Percentiles rank a stretch among this genome's conserved stretches.
phyloP scores from a whole-genome alignment of 805 yeast species.

The Pichia pseudocactophila region DNA sequence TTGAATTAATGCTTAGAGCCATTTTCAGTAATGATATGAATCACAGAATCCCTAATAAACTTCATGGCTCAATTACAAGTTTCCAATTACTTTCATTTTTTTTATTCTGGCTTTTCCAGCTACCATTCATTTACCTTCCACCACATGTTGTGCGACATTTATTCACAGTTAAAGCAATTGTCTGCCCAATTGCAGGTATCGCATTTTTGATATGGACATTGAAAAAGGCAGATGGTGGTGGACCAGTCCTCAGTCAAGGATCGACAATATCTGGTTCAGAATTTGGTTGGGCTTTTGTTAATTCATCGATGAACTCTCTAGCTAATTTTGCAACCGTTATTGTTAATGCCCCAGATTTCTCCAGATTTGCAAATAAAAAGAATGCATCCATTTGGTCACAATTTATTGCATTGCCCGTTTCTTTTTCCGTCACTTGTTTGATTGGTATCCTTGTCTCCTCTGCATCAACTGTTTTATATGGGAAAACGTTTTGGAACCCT shows the following conservation, averaged over 20 bases:
- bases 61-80: constrained; percentile 50
- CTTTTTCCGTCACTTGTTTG: constrained; percentile 72
- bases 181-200: constrained; percentile 78
- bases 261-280: constrained; percentile 47
- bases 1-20: constrained; percentile 65
- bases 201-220: constrained; percentile 80
- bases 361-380: constrained; percentile 65
- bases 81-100: constrained; percentile 70
- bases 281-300: constrained; percentile 77
- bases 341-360: constrained; percentile 81
- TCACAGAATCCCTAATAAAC: constrained; percentile 52
- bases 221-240: constrained; percentile 71
- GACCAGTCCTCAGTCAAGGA: constrained; percentile 55
- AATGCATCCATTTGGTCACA: constrained; percentile 46
- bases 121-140: constrained; percentile 73
- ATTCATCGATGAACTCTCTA: constrained; percentile 68
- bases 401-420: constrained; percentile 58
- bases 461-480: constrained; percentile 60
- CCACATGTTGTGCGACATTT: constrained; percentile 82
- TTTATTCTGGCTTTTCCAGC: constrained; percentile 69
- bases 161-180: constrained; percentile 70
- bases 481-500: constrained; percentile 75
- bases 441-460: constrained; percentile 82
- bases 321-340: constrained; percentile 88
- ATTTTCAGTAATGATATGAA: constrained; percentile 64